phyloP scores from a whole-genome alignment of 2,329 filamentous ascomycete species.

The Ophiosphaerella korrae region DNA sequence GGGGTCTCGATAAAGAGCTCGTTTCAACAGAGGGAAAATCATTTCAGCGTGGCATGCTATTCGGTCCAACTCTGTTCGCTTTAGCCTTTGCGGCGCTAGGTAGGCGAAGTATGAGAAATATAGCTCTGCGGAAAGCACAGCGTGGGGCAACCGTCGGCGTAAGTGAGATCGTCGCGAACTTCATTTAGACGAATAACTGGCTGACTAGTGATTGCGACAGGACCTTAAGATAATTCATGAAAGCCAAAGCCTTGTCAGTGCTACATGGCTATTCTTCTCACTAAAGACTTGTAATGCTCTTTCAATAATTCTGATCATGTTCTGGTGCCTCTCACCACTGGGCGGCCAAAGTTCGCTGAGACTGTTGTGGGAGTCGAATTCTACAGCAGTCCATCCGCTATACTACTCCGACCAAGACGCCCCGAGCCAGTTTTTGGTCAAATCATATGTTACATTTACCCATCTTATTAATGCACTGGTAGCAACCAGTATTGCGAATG shows the following conservation, averaged over 20 bases:
- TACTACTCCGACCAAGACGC: too few species aligned
- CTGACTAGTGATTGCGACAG: neutral
- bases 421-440: too few species aligned
- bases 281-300: neutral
- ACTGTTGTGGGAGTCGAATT: neutral
- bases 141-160: constrained; percentile 1
- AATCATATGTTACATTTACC: too few species aligned
- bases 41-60: neutral
- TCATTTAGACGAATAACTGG: neutral
- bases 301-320: neutral
- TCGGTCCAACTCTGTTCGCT: constrained; percentile 1
- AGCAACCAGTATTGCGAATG: neutral
- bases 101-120: constrained; percentile 1
- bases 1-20: neutral
- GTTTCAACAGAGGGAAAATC: neutral
- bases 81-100: constrained; percentile 2
- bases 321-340: constrained; percentile 5
- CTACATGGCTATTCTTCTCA: neutral
- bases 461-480: neutral
- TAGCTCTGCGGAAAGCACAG: neutral
- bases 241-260: constrained; percentile 6
- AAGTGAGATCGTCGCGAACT: neutral
- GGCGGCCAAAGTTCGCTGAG: constrained; percentile 5
- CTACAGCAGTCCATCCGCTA: neutral
- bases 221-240: neutral